These are phyloP conservation scores for Diddensiella caesifluorescens DNA, from an alignment of 805 yeast species.

Conservation along the genomic window DNA sequence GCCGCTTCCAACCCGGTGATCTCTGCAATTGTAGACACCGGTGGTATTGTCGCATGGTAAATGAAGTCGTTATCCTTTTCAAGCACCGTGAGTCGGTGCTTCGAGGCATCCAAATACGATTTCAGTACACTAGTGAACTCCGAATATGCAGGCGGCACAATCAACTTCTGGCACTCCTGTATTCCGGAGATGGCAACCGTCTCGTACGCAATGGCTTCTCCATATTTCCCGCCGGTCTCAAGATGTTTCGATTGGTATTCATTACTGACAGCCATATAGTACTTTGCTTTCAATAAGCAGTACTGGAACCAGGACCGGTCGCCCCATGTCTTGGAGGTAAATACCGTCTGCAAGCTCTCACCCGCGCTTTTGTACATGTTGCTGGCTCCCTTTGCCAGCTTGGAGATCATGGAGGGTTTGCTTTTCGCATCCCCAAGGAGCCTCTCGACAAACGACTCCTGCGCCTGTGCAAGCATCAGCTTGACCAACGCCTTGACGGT, in stretches of 20 bases:
- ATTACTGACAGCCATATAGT: constrained; percentile 54
- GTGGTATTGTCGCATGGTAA: constrained; percentile 74
- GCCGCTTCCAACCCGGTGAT: constrained; percentile 67
- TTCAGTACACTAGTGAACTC: constrained; percentile 22
- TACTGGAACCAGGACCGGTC: constrained; percentile 45
- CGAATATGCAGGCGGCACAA: constrained; percentile 22
- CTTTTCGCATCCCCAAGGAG: constrained; percentile 41
- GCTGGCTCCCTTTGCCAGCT: constrained; percentile 61
- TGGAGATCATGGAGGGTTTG: constrained; percentile 69
- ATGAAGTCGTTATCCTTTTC: constrained; percentile 86
- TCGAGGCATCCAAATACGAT: constrained; percentile 23
- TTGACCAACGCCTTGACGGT: constrained; percentile 58
- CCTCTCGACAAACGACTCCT: constrained; percentile 70
- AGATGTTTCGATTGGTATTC: constrained; percentile 54
- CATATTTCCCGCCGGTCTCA: constrained; percentile 56
- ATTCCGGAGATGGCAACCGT: constrained; percentile 41
- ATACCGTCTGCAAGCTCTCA: constrained; percentile 35
- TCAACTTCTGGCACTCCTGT: constrained; percentile 23
- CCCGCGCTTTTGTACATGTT: constrained; percentile 49
- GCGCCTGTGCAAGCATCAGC: constrained; percentile 80
- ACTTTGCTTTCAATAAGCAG: constrained; percentile 48
- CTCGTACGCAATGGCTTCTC: constrained; percentile 68
- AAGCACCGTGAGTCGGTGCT: constrained; percentile 36
- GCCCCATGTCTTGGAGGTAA: constrained; percentile 37
- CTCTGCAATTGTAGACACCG: constrained; percentile 52